Conservation (phyloP, 140 eudicot species). For the Ambrosia hybrid region DNA sequence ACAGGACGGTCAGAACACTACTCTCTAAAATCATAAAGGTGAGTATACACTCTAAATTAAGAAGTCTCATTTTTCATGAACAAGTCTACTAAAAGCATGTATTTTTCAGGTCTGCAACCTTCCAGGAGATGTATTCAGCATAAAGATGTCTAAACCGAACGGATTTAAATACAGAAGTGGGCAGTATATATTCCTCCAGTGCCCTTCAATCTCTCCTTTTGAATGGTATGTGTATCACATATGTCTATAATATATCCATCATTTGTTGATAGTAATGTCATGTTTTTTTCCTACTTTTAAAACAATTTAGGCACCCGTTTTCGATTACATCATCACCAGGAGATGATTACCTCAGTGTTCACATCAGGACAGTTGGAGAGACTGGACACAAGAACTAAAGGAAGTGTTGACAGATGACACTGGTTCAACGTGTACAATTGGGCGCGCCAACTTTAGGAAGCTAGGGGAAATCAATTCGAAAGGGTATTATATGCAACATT, state of each 20-base stretch:
- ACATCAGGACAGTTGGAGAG: constrained; percentile 90
- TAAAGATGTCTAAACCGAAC: constrained; percentile 84
- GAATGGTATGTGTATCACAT: constrained; percentile 64
- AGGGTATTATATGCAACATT: constrained; percentile 42
- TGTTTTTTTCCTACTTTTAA: neutral
- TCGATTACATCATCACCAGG: constrained; percentile 97
- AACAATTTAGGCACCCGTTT: constrained; percentile 85
- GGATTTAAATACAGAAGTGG: constrained; percentile 93
- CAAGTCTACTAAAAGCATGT: too few species aligned
- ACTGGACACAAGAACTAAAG: constrained; percentile 94
- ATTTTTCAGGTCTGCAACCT: constrained; percentile 75
- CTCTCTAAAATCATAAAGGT: constrained; percentile 23
- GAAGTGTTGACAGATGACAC: constrained; percentile 62
- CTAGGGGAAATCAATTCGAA: constrained; percentile 48
- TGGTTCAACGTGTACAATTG: constrained; percentile 60
- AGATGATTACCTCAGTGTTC: constrained; percentile 82
- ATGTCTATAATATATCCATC: neutral
- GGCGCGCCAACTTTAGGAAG: constrained; percentile 67
- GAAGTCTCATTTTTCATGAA: too few species aligned
- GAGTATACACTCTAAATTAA: too few species aligned
- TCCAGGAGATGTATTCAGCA: constrained; percentile 87
- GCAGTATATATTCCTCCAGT: constrained; percentile 83
- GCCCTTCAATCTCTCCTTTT: constrained; percentile 88
- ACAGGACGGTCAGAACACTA: constrained; percentile 77
- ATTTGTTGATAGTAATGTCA: neutral